Conservation (phyloP, 805 yeast species). For the Candida tammaniensis region DNA sequence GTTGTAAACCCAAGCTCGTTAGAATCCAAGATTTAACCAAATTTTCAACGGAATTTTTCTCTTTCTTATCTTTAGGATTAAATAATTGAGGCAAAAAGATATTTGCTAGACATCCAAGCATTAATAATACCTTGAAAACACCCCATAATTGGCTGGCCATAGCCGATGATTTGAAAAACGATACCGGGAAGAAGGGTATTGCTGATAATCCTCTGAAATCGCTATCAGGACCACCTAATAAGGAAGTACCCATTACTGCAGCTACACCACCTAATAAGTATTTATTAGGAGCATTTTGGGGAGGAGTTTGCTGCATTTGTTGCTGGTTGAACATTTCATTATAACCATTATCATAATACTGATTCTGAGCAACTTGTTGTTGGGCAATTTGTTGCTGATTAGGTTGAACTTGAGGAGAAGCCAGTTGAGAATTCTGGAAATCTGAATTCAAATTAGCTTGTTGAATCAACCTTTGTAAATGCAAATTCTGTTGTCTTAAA, state of each 20-base stretch:
- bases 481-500: constrained; percentile 45
- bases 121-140: constrained; percentile 21
- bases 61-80: background rate
- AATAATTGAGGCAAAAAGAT: constrained; percentile 15
- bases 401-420: constrained; percentile 1
- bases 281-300: constrained; percentile 32
- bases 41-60: background rate
- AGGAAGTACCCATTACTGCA: constrained; percentile 59
- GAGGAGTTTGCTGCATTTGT: constrained; percentile 1
- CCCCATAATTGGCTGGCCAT: constrained; percentile 21
- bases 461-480: constrained; percentile 36
- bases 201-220: constrained; percentile 48
- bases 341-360: too few species aligned
- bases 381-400: constrained; percentile 11
- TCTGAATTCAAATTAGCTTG: constrained; percentile 24
- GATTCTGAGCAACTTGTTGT: constrained; percentile 3
- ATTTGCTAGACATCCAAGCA: constrained; percentile 18
- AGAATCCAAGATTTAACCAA: constrained; percentile 22
- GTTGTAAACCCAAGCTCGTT: constrained; percentile 25
- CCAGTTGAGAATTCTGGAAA: constrained; percentile 11
- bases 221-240: constrained; percentile 41
- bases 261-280: constrained; percentile 63
- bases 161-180: constrained; percentile 17
- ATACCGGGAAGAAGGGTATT: constrained; percentile 36
- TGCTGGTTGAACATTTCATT: constrained; percentile 8